Evolutionary conservation across 2,329 filamentous ascomycete species (phyloP), one percentile per base, ranked within the genome.

Genomic region (Ceratocystis colombiana): DNA sequence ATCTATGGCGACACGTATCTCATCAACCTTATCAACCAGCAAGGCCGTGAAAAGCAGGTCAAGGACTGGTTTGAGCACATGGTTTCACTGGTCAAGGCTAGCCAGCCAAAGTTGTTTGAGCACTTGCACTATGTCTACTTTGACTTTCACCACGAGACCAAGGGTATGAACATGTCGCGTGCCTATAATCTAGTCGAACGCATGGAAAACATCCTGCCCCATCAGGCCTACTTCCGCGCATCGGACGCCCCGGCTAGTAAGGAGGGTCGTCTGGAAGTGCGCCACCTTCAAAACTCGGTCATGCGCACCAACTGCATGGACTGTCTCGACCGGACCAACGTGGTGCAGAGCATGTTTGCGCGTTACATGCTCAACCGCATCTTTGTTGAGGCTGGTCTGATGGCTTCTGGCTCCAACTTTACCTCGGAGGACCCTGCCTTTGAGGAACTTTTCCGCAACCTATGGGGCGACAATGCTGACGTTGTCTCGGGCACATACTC

Each of bases 291-390:
- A 79, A 90, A 86, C 1, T 91, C 89, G 68, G 92, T 97, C 17
- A 92, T 99, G 70, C 87, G 94, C 65, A 96, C 94, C 48, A 99
- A 99, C 75, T 99, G 94, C 78, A 99, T 99, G 94, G 94, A 99
- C 76, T 99, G 95, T 71, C 83, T 99, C 15, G 94, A 99, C 76
- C 88, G 94, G 64, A 99, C 94, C 64, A 99, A 99, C 72, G 92
- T 99, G 5, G 90, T 99, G 2, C 94, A 99, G 77, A 96, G 90
- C 75, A 96, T 97, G 88, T 84, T 99, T 67, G 94, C 89, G 8
- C 88, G 93, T 64, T 92, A 87, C 83, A 89, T 90, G 15, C 79
- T 99, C 50, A 92, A 92, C 69, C 87, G 91, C 70, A 94, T 96
- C 79, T 85, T 99, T 67, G 83, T 87, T 69, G 93, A 97, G 71